phyloP scores from a whole-genome alignment of 2,329 filamentous ascomycete species.

The Fonsecaea nubica region DNA sequence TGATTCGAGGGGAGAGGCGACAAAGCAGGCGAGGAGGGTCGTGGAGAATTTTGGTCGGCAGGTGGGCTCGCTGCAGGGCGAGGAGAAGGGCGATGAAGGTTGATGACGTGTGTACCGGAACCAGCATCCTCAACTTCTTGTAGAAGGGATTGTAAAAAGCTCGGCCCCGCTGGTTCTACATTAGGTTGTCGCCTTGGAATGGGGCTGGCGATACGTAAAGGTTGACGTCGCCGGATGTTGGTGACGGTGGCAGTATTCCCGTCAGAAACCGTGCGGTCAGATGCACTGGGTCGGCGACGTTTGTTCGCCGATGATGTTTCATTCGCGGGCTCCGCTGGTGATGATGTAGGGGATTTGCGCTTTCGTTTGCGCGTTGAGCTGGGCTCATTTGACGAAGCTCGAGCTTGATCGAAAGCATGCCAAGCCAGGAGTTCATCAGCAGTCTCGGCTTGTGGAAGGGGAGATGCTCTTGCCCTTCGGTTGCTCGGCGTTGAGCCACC shows the following conservation, averaged over 20 bases:
- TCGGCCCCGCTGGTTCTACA: slow-evolving; percentile 63
- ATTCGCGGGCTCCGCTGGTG: slow-evolving; percentile 67
- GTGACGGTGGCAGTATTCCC: slow-evolving; percentile 21
- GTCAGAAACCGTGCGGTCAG: slow-evolving; percentile 26
- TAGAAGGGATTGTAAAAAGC: slow-evolving; percentile 83
- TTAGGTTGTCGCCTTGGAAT: slow-evolving; percentile 27
- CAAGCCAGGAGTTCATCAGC: slow-evolving; percentile 83
- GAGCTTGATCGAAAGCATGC: slow-evolving; percentile 87
- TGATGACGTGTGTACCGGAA: slow-evolving; percentile 48
- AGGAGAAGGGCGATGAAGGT: slow-evolving; percentile 36
- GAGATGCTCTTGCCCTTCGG: slow-evolving; percentile 49
- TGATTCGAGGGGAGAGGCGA: slow-evolving; percentile 50
- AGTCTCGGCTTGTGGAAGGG: slow-evolving; percentile 68
- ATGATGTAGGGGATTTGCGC: slow-evolving; percentile 77
- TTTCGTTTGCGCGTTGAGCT: slow-evolving; percentile 65
- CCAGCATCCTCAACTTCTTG: slow-evolving; percentile 78
- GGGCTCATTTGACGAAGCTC: slow-evolving; percentile 67
- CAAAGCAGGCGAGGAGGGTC: slow-evolving; percentile 51
- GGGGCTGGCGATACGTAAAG: slow-evolving; percentile 41
- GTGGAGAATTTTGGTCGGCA: slow-evolving; percentile 48
- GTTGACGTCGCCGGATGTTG: slow-evolving; percentile 34
- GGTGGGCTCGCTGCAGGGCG: slow-evolving; percentile 43
- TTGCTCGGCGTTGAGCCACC: slow-evolving; percentile 45
- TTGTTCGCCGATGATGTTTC: slow-evolving; percentile 33
- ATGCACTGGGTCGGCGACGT: slow-evolving; percentile 35